Base-by-base conservation (phyloP, 495 filamentous ascomycete species). In the Aspergillus sclerotiicarbonarius region DNA sequence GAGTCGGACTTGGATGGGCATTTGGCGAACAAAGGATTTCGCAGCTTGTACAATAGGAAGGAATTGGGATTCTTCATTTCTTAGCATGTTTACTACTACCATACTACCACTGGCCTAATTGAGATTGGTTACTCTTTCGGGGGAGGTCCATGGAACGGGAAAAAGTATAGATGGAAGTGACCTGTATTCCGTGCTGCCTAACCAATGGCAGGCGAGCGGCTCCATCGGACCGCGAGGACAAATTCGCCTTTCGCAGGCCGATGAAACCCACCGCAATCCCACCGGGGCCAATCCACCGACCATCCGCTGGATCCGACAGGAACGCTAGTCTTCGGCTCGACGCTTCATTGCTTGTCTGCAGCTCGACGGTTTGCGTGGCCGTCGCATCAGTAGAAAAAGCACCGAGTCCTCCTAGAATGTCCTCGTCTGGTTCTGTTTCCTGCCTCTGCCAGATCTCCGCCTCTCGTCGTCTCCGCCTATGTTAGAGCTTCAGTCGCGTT, bases 401-500 rank as follows among this genome's bases (percentile, higher is more conserved):
- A 1, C 25, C 52, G 30, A 18, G 2, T 41, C 15, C 9, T 19
- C 54, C 20, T 71, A 67, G 61, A 67, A 74, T 74, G 71, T 64
- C 48, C 32, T 59, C 19, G 44, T 35, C 51, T n/a, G n/a, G 54
- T 32, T 5, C 25, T 25, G 25, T 25, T n/a, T n/a, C 25, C 25
- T 31, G 47, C 15, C 0, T 16, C 20, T 49, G 46, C 25, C 31
- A 16, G 47, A 21, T 50, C 44, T 25, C 39, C 50, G 16, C 48
- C 41, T 46, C 55, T 46, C 30, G 61, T 53, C 50, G 48, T 54
- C 29, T 56, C 57, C 58, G 59, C 66, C 63, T 68, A 77, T 77
- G 75, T 68, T 73, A 67, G 58, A 67, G 63, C 64, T 67, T 65
- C 67, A 57, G 25, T 58, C 55, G 59, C 53, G 41, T 52, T 65